Percentiles rank a stretch among this genome's conserved stretches.
Conservation (phyloP, 371 early-diverging fungal species). For the Parasitella parasitica region DNA sequence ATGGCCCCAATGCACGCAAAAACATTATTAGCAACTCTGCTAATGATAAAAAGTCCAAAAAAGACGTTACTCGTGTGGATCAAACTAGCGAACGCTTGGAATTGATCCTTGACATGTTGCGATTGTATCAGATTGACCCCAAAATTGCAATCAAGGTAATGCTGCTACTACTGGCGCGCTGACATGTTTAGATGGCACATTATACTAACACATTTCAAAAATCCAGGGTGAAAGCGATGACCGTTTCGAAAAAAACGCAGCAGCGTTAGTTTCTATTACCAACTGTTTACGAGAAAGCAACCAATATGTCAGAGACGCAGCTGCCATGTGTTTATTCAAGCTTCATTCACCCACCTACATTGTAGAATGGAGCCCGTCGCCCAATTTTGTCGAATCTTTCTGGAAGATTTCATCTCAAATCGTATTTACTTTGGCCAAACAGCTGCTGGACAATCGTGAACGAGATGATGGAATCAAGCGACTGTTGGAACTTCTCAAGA, state of each 20-base stretch:
- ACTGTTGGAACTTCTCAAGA: conserved; percentile 59
- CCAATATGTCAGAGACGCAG: conserved; percentile 64
- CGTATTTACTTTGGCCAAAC: conserved; percentile 52
- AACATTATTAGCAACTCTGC: conserved; percentile 20
- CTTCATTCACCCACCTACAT: conserved; percentile 63
- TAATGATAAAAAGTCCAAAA: conserved; percentile 43
- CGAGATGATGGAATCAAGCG: conserved; percentile 54
- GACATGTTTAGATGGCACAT: too few relatives aligned
- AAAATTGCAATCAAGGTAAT: conserved; percentile 70
- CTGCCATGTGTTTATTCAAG: conserved; percentile 69
- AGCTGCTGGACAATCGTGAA: conserved; percentile 54
- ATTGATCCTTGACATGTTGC: conserved; percentile 71
- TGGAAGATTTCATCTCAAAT: conserved; percentile 71
- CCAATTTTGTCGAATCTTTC: conserved; percentile 60
- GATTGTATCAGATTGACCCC: conserved; percentile 75
- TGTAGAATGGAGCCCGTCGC: conserved; percentile 62
- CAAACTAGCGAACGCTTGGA: conserved; percentile 65
- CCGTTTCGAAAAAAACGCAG: conserved; percentile 62
- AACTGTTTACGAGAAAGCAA: conserved; percentile 64
- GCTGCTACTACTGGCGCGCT: too few relatives aligned
- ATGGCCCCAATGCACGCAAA: conserved; percentile 15
- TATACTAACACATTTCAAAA: too few relatives aligned
- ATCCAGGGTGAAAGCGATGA: conserved; percentile 42
- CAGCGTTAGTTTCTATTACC: conserved; percentile 67
- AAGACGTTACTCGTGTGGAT: conserved; percentile 41